Percentiles rank a stretch among this genome's conserved stretches.
Evolutionary conservation across 1,139 yeast genomes (phyloP).

Genomic region (Meyerozyma guilliermondii): DNA sequence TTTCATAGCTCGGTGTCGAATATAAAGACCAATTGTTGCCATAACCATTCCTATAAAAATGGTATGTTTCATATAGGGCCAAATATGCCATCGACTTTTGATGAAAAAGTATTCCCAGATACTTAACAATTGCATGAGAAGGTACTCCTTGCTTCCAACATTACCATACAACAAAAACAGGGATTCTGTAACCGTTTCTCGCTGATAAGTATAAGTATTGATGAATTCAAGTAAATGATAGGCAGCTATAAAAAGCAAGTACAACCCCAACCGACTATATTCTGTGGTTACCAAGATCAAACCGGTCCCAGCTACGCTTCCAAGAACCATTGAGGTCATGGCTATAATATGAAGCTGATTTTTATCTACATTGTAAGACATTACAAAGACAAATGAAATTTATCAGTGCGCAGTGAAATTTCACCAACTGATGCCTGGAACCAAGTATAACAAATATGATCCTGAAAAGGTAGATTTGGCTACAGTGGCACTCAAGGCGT

Average conservation of each 20-base stretch:
- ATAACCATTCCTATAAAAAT: constrained; percentile 12
- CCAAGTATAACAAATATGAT: constrained; percentile 15
- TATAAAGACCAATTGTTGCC: constrained; percentile 17
- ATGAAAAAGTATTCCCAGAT: constrained; percentile 20
- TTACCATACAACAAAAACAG: constrained; percentile 37
- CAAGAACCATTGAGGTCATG: constrained; percentile 17
- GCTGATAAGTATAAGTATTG: constrained; percentile 23
- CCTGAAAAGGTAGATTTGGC: constrained; percentile 26
- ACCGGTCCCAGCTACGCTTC: constrained; percentile 14
- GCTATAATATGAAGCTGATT: constrained; percentile 22
- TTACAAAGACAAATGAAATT: background rate
- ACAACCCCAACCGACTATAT: constrained; percentile 10
- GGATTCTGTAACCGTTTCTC: constrained; percentile 18
- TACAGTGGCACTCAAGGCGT: constrained; percentile 29
- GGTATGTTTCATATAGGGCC: background rate
- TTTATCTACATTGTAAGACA: constrained; percentile 10
- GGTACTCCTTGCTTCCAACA: constrained; percentile 29
- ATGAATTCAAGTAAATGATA: constrained; percentile 29
- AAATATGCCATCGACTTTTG: constrained; percentile 1
- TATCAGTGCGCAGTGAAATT: background rate
- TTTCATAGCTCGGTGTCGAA: constrained; percentile 28
- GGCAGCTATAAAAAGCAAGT: constrained; percentile 16
- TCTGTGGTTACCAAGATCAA: constrained; percentile 2
- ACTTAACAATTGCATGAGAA: constrained; percentile 24
- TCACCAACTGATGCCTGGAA: background rate